These are phyloP conservation scores for Hansfordia pulvinata DNA, from an alignment of 2,329 filamentous ascomycete species.

Conservation along the genomic window DNA sequence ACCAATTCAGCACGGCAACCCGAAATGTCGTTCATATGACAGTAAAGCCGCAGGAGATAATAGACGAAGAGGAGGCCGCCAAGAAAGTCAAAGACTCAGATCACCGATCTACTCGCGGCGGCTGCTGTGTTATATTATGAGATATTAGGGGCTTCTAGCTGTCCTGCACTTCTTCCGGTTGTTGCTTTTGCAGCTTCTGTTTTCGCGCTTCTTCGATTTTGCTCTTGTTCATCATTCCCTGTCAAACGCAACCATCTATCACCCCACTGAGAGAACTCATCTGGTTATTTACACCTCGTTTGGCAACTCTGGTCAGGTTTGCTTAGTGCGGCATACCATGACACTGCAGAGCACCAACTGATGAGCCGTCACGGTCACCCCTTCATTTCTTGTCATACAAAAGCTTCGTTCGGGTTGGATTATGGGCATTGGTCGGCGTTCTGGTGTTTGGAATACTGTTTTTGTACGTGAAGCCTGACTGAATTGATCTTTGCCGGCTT, in stretches of 20 bases:
- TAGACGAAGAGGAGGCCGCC: slow-evolving; percentile 55
- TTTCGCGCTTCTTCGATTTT: too few relatives aligned
- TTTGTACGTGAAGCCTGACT: too few relatives aligned
- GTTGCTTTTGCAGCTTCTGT: not conserved
- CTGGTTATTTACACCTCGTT: too few relatives aligned
- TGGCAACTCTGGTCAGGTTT: too few relatives aligned
- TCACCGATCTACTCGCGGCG: slow-evolving; percentile 12
- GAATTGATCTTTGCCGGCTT: too few relatives aligned
- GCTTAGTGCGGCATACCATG: not conserved
- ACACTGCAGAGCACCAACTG: not conserved
- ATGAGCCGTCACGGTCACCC: not conserved
- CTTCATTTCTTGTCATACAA: not conserved
- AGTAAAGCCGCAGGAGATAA: slow-evolving; percentile 58
- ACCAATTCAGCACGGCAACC: slow-evolving; percentile 46
- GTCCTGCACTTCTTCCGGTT: not conserved
- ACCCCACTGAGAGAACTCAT: too few relatives aligned
- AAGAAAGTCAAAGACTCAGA: slow-evolving; percentile 37
- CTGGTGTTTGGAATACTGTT: slow-evolving; percentile 1
- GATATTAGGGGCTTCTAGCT: too few relatives aligned
- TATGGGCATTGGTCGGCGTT: slow-evolving; percentile 1
- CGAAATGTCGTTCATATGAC: slow-evolving; percentile 70
- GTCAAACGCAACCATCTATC: too few relatives aligned
- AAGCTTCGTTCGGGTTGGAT: not conserved
- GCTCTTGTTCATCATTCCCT: too few relatives aligned
- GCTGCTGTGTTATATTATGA: slow-evolving; percentile 21